phyloP scores from a whole-genome alignment of 768 basidiomycete species.

The Leccinum subgranulosum region DNA sequence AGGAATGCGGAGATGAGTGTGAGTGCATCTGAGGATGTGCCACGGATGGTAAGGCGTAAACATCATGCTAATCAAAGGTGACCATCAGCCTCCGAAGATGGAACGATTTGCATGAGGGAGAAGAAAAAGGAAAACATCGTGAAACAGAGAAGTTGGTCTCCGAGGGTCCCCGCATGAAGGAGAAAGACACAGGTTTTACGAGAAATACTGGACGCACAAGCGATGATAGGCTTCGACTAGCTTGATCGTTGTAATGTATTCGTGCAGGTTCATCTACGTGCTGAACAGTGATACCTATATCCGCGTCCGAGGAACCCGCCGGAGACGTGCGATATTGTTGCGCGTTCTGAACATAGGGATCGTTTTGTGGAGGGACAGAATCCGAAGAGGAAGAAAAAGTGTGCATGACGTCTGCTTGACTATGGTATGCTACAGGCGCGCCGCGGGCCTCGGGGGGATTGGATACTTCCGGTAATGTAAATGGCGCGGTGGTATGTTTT shows the following conservation, averaged over 20 bases:
- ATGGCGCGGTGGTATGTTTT: background rate
- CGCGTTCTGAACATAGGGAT: constrained; percentile 1
- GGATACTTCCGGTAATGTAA: background rate
- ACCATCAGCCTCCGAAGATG: background rate
- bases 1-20: constrained; percentile 18
- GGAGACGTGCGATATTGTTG: constrained; percentile 6
- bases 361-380: background rate
- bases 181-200: background rate
- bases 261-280: constrained; percentile 8
- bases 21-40: constrained; percentile 8
- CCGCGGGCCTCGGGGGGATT: background rate
- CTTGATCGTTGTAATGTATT: constrained; percentile 14
- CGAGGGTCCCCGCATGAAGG: background rate
- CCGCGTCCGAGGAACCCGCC: background rate
- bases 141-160: background rate
- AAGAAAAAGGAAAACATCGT: background rate
- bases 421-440: background rate
- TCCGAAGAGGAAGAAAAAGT: constrained; percentile 6
- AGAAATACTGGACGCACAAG: constrained; percentile 19
- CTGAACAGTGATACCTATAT: constrained; percentile 18
- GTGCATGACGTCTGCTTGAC: background rate
- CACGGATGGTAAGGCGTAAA: background rate
- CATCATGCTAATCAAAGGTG: constrained; percentile 14
- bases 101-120: background rate
- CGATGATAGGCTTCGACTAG: constrained; percentile 19